These are phyloP conservation scores for Kodamaea fukazawae DNA, from an alignment of 805 yeast species.

Conservation along the genomic window DNA sequence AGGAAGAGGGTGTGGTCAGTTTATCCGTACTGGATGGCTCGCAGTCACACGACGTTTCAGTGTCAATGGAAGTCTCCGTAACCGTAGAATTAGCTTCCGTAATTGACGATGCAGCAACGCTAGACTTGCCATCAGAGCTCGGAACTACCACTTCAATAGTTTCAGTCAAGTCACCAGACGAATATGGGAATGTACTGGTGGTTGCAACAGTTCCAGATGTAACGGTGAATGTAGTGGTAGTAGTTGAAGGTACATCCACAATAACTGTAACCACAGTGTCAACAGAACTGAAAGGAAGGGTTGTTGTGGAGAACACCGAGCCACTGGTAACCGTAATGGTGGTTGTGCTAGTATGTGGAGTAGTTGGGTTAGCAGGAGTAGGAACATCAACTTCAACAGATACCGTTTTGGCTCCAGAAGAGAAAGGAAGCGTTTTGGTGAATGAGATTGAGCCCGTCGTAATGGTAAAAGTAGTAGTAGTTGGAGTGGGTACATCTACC, in stretches of 20 bases:
- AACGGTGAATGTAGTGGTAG: constrained; percentile 2
- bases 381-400: constrained; percentile 5
- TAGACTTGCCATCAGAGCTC: too few species aligned
- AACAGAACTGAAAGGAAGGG: too few species aligned
- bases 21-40: too few species aligned
- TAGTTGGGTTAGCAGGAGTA: neutral
- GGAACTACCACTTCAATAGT: constrained; percentile 6
- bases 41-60: too few species aligned
- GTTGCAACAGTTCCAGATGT: neutral
- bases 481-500: constrained; percentile 3
- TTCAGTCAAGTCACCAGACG: constrained; percentile 4
- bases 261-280: too few species aligned
- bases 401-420: constrained; percentile 5
- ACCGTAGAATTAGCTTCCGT: constrained; percentile 1
- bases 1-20: too few species aligned
- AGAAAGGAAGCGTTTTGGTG: constrained; percentile 4
- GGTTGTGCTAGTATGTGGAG: neutral
- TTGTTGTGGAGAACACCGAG: too few species aligned
- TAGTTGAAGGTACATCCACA: neutral
- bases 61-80: neutral
- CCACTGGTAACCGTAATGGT: constrained; percentile 1
- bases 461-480: neutral
- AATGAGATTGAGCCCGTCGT: neutral
- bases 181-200: constrained; percentile 5
- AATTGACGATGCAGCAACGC: constrained; percentile 4